Percentiles rank a stretch among this genome's conserved stretches.
Evolutionary conservation across 75 land plant genomes (phyloP).

Genomic region (Sequoiadendron giganteum): DNA sequence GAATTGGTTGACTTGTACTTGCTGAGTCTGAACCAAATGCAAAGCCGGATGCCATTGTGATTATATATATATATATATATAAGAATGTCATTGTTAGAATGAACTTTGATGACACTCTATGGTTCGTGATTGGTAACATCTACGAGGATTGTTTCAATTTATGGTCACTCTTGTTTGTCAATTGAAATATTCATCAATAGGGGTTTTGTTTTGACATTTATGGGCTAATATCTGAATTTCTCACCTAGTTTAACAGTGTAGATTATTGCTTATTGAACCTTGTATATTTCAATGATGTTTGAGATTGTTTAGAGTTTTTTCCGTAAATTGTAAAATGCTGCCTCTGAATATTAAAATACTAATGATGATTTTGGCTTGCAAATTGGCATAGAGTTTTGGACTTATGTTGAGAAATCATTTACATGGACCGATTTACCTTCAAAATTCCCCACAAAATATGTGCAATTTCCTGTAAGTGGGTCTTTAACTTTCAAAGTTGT

Average conservation of each 20-base stretch:
- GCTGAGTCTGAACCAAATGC: too few species aligned
- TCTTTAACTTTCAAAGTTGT: neutral
- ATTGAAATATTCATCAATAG: neutral
- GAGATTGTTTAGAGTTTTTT: neutral
- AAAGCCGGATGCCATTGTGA: too few species aligned
- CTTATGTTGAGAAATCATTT: slow-evolving; percentile 91
- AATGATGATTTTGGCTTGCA: neutral
- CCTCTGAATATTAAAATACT: neutral
- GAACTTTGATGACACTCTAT: neutral
- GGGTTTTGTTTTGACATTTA: neutral
- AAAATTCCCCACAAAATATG: slow-evolving; percentile 95
- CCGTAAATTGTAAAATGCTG: neutral
- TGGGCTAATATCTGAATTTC: neutral
- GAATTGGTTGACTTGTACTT: too few species aligned
- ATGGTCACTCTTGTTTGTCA: neutral
- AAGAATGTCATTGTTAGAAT: neutral
- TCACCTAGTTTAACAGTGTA: neutral
- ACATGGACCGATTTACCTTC: slow-evolving; percentile 95
- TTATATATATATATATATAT: too few species aligned
- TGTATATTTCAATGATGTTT: neutral
- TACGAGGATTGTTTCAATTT: neutral
- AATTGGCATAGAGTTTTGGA: slow-evolving; percentile 73
- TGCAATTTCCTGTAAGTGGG: slow-evolving; percentile 89
- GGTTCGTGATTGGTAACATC: neutral
- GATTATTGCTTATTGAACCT: neutral